Evolutionary conservation across 192 early-diverging fungal species (phyloP).

Genomic region (Linnemannia elongata): DNA sequence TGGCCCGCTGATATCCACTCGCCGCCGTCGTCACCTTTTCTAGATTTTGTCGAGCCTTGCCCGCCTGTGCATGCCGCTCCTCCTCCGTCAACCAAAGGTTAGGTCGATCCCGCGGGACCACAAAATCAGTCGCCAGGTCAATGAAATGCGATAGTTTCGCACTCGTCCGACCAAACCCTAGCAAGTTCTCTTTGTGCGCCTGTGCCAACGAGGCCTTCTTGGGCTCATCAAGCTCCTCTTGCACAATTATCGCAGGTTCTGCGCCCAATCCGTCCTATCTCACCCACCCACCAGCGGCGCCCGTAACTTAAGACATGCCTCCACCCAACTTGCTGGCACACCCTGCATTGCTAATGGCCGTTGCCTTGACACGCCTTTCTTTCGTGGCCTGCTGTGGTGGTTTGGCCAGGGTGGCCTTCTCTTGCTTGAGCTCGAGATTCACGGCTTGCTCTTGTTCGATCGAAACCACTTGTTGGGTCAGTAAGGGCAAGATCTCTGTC

Average conservation of each 20-base stretch:
- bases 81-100: conserved; percentile 65
- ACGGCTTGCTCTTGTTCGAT: conserved; percentile 65
- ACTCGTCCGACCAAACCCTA: conserved; percentile 65
- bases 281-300: conserved; percentile 36
- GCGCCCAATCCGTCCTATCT: conserved; percentile 24
- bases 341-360: conserved; percentile 38
- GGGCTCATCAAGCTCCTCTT: conserved; percentile 59
- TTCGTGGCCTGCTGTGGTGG: conserved; percentile 20
- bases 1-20: conserved; percentile 53
- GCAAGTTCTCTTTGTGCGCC: conserved; percentile 63
- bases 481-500: conserved; percentile 67
- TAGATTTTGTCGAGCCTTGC: conserved; percentile 63
- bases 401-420: conserved; percentile 56
- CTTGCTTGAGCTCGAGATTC: conserved; percentile 63
- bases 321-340: conserved; percentile 65
- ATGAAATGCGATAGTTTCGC: conserved; percentile 56
- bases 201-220: conserved; percentile 55
- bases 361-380: conserved; percentile 46
- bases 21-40: conserved; percentile 50
- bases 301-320: conserved; percentile 37
- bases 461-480: conserved; percentile 66
- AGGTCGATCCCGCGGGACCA: conserved; percentile 65
- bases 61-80: conserved; percentile 54
- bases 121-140: conserved; percentile 69
- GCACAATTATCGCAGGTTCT: conserved; percentile 46